Evolutionary conservation across 1,139 yeast species (phyloP).

Genomic region (Scheffersomyces segobiensis): DNA sequence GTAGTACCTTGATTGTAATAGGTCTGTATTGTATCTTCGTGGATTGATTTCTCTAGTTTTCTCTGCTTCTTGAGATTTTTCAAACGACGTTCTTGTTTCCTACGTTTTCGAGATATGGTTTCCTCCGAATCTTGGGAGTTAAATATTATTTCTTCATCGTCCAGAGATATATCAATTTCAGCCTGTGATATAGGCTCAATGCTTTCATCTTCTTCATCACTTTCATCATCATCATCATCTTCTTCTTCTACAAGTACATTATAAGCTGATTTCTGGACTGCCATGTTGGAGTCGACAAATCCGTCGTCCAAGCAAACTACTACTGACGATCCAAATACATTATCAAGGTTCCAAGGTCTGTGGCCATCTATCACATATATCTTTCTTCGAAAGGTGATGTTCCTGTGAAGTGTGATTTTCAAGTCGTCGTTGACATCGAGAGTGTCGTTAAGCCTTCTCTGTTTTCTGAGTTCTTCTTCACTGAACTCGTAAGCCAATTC

Average conservation of each 20-base stretch:
- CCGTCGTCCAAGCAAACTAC: conserved; percentile 91
- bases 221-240: conserved; percentile 23
- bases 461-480: neutral
- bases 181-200: conserved; percentile 14
- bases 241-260: conserved; percentile 36
- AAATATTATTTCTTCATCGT: conserved; percentile 25
- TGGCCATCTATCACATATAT: conserved; percentile 88
- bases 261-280: conserved; percentile 58
- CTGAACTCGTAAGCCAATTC: conserved; percentile 24
- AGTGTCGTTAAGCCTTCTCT: conserved; percentile 13
- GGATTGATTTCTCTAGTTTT: conserved; percentile 26
- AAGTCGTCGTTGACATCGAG: conserved; percentile 9
- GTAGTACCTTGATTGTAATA: conserved; percentile 86
- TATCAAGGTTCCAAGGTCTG: conserved; percentile 95
- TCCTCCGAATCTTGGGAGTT: conserved; percentile 37
- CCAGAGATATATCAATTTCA: conserved; percentile 18
- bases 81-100: conserved; percentile 25
- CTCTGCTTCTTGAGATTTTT: conserved; percentile 34
- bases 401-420: conserved; percentile 4
- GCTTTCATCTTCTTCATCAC: conserved; percentile 18
- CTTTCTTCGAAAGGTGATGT: conserved; percentile 38
- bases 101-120: conserved; percentile 30
- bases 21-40: conserved; percentile 68
- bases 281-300: conserved; percentile 55
- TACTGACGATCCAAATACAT: conserved; percentile 80